phyloP scores from a whole-genome alignment of 345 rosid species.

The Eucalyptus victrix region DNA sequence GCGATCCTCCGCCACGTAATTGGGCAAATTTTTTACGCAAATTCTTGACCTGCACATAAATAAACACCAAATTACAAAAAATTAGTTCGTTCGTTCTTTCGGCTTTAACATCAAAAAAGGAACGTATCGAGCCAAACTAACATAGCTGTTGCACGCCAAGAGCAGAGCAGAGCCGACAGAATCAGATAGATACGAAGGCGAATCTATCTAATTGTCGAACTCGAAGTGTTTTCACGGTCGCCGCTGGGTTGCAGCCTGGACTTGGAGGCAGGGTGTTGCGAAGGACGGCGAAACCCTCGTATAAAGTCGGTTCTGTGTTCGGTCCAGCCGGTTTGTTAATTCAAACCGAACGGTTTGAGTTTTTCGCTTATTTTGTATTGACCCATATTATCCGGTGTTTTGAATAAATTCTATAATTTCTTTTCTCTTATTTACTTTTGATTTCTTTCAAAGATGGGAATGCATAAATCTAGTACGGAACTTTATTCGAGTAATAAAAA shows the following conservation, averaged over 20 bases:
- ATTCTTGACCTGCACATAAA: conserved; percentile 58
- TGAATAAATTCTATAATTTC: background rate
- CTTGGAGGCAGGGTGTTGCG: background rate
- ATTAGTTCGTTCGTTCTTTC: background rate
- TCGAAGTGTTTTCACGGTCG: background rate
- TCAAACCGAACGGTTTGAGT: background rate
- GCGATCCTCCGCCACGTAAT: conserved; percentile 45
- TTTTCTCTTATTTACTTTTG: background rate
- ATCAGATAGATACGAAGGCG: background rate
- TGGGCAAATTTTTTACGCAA: conserved; percentile 75
- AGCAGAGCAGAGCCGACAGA: background rate
- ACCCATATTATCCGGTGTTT: background rate
- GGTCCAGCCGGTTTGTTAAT: background rate
- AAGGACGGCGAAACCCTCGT: background rate
- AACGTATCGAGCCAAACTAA: background rate
- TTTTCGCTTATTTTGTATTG: background rate
- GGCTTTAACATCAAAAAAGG: background rate
- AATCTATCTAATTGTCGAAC: background rate
- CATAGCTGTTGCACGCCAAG: background rate
- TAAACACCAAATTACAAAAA: background rate
- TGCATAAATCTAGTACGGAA: background rate
- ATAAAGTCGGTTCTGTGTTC: background rate
- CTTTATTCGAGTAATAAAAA: background rate
- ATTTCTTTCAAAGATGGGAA: background rate
- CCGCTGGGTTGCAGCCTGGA: background rate